These are phyloP conservation scores for Tolypocladium paradoxum DNA, from an alignment of 2,329 filamentous ascomycete species.

Conservation along the genomic window DNA sequence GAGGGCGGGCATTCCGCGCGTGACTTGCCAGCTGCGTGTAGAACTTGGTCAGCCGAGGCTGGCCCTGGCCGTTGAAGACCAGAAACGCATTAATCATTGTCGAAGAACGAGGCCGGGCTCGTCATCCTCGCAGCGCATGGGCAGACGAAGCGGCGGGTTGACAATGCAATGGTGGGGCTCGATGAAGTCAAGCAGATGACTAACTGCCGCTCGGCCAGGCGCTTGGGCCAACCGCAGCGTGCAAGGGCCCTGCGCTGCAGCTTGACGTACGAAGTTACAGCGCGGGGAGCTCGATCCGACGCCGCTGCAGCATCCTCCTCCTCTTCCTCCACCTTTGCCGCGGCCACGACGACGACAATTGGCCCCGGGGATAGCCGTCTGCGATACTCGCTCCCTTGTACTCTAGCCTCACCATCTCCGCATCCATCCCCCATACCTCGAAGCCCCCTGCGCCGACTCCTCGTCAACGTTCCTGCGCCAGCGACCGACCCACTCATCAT, in stretches of 20 bases:
- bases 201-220: background rate
- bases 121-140: background rate
- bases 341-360: background rate
- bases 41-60: conserved; percentile 94
- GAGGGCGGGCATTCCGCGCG: background rate
- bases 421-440: conserved; percentile 1
- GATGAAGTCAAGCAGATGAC: background rate
- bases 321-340: background rate
- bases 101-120: conserved; percentile 1
- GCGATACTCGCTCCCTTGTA: background rate
- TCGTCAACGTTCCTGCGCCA: background rate
- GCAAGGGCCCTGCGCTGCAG: background rate
- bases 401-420: background rate
- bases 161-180: background rate
- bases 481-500: background rate
- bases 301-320: background rate
- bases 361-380: background rate
- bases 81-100: conserved; percentile 96
- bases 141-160: background rate
- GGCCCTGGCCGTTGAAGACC: conserved; percentile 97
- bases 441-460: background rate
- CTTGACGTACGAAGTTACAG: conserved; percentile 1
- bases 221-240: background rate
- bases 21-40: conserved; percentile 78
- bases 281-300: background rate